phyloP scores from a whole-genome alignment of 1,139 yeast genomes.

The Nakaseomyces nivariensis region DNA sequence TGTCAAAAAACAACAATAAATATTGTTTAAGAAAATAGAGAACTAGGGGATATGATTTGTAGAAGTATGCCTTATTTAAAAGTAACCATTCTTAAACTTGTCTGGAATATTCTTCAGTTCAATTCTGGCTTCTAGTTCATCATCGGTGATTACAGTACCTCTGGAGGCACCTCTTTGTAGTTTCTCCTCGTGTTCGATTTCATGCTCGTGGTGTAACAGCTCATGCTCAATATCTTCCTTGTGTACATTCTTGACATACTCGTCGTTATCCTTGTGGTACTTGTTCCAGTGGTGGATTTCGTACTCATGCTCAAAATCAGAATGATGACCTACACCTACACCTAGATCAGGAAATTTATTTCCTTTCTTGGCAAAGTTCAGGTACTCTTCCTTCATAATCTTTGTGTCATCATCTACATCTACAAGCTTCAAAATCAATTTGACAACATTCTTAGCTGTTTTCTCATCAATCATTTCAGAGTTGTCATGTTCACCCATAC shows the following conservation, averaged over 20 bases:
- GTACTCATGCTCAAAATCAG: constrained; percentile 86
- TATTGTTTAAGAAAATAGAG: neutral
- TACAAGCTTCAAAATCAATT: constrained; percentile 45
- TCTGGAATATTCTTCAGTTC: constrained; percentile 30
- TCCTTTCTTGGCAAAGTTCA: constrained; percentile 49
- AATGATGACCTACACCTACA: constrained; percentile 93
- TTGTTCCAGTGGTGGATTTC: constrained; percentile 93
- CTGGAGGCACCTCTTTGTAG: constrained; percentile 36
- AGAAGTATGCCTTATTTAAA: constrained; percentile 6
- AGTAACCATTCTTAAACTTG: constrained; percentile 29
- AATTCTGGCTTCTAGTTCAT: constrained; percentile 32
- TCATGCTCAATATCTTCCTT: constrained; percentile 89
- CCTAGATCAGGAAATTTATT: constrained; percentile 86
- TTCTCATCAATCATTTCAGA: constrained; percentile 48
- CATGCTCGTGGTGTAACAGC: constrained; percentile 76
- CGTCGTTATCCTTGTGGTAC: constrained; percentile 73
- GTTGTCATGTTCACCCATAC: constrained; percentile 70
- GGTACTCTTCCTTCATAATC: constrained; percentile 63
- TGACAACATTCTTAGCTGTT: constrained; percentile 48
- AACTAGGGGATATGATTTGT: neutral
- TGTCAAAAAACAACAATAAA: neutral
- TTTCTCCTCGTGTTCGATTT: constrained; percentile 62
- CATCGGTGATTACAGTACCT: constrained; percentile 34
- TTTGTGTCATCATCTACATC: constrained; percentile 61
- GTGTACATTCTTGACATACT: constrained; percentile 70